phyloP scores from a whole-genome alignment of 441 rosid genomes.

The Bruguiera hainesii region DNA sequence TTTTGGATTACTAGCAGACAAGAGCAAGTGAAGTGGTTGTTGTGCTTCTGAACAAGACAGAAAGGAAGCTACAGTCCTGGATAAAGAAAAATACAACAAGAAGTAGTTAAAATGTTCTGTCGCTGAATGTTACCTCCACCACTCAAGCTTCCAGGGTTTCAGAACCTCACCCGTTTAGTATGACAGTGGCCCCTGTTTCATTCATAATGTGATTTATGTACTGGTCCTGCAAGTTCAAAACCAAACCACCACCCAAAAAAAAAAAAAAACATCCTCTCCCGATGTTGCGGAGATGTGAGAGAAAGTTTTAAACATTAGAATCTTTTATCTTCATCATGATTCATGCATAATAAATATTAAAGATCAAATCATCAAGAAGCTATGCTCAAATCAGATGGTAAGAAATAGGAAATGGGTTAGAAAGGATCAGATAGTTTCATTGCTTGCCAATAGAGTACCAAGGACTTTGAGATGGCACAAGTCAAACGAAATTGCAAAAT shows the following conservation, averaged over 20 bases:
- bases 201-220: slow-evolving; percentile 99
- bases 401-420: neutral
- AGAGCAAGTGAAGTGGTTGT: slow-evolving; percentile 71
- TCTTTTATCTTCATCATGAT: slow-evolving; percentile 40
- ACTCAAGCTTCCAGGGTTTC: slow-evolving; percentile 21
- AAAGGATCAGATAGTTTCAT: too few relatives aligned
- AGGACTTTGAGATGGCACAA: too few relatives aligned
- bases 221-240: slow-evolving; percentile 92
- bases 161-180: slow-evolving; percentile 73
- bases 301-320: slow-evolving; percentile 92
- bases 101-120: slow-evolving; percentile 49
- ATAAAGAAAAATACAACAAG: neutral
- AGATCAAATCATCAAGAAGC: slow-evolving; percentile 9
- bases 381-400: slow-evolving; percentile 1
- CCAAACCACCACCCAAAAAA: slow-evolving; percentile 78
- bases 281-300: slow-evolving; percentile 89
- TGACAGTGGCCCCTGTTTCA: slow-evolving; percentile 95
- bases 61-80: slow-evolving; percentile 1
- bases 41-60: slow-evolving; percentile 49
- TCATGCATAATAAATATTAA: slow-evolving; percentile 22
- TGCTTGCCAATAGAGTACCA: too few relatives aligned
- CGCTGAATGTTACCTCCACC: slow-evolving; percentile 31
- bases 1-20: slow-evolving; percentile 65
- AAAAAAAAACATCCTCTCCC: slow-evolving; percentile 76
- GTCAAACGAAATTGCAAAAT: too few relatives aligned